A percentile compares a stretch with the other conserved stretches of the same genome.
Conservation (phyloP, 1,139 yeast species). For the Spathaspora sp. region DNA sequence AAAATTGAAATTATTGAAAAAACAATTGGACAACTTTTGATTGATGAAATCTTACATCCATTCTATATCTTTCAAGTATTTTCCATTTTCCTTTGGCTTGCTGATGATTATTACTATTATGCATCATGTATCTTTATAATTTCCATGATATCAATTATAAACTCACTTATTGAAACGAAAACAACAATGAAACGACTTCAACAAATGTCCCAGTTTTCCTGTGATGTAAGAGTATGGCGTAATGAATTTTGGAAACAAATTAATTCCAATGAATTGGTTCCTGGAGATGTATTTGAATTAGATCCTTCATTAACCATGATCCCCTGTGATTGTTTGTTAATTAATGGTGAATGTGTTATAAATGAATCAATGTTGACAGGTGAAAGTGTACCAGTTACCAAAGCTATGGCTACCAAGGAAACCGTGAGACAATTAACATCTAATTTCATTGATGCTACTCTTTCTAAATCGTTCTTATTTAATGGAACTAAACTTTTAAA, state of each 20-base stretch:
- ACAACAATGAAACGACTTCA: conserved; percentile 71
- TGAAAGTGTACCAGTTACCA: conserved; percentile 95
- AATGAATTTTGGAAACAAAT: conserved; percentile 91
- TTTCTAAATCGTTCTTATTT: conserved; percentile 76
- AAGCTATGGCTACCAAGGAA: conserved; percentile 63
- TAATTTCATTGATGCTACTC: conserved; percentile 61
- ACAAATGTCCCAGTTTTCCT: conserved; percentile 67
- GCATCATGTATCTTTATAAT: conserved; percentile 90
- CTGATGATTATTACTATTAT: conserved; percentile 89
- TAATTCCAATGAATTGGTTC: conserved; percentile 80
- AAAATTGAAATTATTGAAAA: conserved; percentile 77
- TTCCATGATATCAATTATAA: conserved; percentile 73
- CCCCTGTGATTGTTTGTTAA: conserved; percentile 86
- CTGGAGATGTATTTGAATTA: conserved; percentile 93
- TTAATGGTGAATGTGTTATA: conserved; percentile 90
- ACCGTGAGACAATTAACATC: conserved; percentile 54
- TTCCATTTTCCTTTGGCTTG: conserved; percentile 86
- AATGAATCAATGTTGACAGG: conserved; percentile 97
- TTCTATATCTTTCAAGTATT: conserved; percentile 92
- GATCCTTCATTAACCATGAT: conserved; percentile 73
- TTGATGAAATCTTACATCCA: conserved; percentile 91
- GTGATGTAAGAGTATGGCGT: conserved; percentile 88
- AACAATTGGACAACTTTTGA: conserved; percentile 57
- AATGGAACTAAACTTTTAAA: conserved; percentile 88
- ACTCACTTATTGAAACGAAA: conserved; percentile 82